Percentiles rank a stretch among this genome's conserved stretches.
phyloP scores from a whole-genome alignment of 2,329 filamentous ascomycete genomes.

The Aspergillus proliferans region DNA sequence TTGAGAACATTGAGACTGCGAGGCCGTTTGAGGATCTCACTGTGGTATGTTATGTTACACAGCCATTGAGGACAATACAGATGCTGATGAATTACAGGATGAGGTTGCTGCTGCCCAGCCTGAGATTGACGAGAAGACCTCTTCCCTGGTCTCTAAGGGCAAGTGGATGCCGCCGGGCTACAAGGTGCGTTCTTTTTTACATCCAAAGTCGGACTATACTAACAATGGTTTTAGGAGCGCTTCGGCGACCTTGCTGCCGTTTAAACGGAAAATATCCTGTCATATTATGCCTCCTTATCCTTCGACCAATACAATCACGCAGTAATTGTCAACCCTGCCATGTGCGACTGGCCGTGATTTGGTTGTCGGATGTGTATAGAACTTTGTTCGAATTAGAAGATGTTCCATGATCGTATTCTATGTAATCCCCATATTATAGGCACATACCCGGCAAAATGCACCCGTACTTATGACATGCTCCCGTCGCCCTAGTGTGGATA shows the following conservation, averaged over 20 bases:
- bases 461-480: neutral
- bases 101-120: conserved; percentile 90
- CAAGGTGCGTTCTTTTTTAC: conserved; percentile 64
- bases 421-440: neutral
- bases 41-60: conserved; percentile 60
- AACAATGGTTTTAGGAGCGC: conserved; percentile 65
- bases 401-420: conserved; percentile 12
- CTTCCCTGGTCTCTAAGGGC: conserved; percentile 91
- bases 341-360: conserved; percentile 19
- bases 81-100: conserved; percentile 53
- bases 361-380: conserved; percentile 36
- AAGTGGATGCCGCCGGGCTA: conserved; percentile 98
- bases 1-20: conserved; percentile 95
- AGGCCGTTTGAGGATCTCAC: conserved; percentile 95
- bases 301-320: conserved; percentile 24
- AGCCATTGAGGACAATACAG: neutral
- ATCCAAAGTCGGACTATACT: neutral
- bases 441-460: neutral
- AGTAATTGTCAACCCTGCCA: conserved; percentile 23
- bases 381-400: conserved; percentile 31
- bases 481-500: no score
- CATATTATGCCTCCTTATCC: conserved; percentile 24
- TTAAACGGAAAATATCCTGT: conserved; percentile 51
- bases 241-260: conserved; percentile 95
- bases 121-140: conserved; percentile 95